Evolutionary conservation across 352 stramenopile species (phyloP), one percentile per base, ranked within the genome.

Genomic region (Phytophthora kernoviae): DNA sequence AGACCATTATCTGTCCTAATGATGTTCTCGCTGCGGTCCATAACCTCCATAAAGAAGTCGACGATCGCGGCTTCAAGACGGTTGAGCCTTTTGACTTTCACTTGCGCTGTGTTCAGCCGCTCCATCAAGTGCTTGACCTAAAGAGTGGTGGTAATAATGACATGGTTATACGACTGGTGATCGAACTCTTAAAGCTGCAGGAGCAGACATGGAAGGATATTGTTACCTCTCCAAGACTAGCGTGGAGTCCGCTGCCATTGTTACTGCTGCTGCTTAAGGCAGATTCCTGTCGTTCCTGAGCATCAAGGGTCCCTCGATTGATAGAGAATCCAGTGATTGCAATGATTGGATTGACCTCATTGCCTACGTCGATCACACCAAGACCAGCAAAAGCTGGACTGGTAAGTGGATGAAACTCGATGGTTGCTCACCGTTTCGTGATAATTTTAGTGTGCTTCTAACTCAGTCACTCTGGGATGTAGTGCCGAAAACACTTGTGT

Each of bases 1-100:
- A 49, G 11, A 41, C 17, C 26, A 20, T 12, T 21, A 43, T 49
- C 9, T 12, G 10, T 21, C 15, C 8, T 20, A 7, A 1, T 10
- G 9, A 51, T 56, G 36, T 18, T 68, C 22, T 67, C 67, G 18
- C 53, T 79, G 14, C 75, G 73, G 36, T 85, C 73, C 68, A 89
- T 81, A 14, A 93, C 60, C 48, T 93, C 84, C 51, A 87, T 78
- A 58, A 89, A 86, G 24, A 91, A 79, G 62, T 93, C 84, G 7
- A 82, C 78, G 36, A 93, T 75, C 20, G 79, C 74, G 0, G 76
- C 70, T 44, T 91, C 84, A 5, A 93, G 75, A 0, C 81, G 79
- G 9, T 78, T 53, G 0, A 93, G 74, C 6, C 71, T 65, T 49
- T 89, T 89, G 26, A 87, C 43, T 39, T 90, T 90, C 53, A 88